phyloP scores from a whole-genome alignment of 257 asterid species.

The Capsicum chinense region DNA sequence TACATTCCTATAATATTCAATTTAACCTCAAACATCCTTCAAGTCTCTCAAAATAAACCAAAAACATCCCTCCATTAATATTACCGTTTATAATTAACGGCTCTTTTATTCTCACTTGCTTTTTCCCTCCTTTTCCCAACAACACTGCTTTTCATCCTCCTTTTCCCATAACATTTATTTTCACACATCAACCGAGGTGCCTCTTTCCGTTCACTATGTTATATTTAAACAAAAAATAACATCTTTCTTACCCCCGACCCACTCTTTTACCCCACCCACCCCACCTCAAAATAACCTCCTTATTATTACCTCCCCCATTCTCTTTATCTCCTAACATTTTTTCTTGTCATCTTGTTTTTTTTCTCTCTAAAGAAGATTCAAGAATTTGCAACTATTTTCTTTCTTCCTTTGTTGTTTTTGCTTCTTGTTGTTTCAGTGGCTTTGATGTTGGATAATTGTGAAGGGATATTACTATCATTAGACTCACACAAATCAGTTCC shows the following conservation, averaged over 20 bases:
- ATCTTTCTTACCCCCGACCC: not conserved
- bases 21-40: too few species aligned
- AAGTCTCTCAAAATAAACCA: too few species aligned
- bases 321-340: not conserved
- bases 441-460: conserved; percentile 74
- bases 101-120: too few species aligned
- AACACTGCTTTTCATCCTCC: too few species aligned
- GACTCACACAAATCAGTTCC: conserved; percentile 89
- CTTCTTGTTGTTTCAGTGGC: conserved; percentile 48
- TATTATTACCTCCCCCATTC: conserved; percentile 33
- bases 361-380: not conserved
- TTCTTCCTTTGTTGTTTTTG: not conserved
- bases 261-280: not conserved
- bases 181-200: conserved; percentile 43
- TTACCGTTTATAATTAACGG: too few species aligned
- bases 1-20: too few species aligned
- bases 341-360: not conserved
- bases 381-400: not conserved
- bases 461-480: conserved; percentile 65
- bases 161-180: too few species aligned
- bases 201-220: not conserved
- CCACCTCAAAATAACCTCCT: conserved; percentile 10
- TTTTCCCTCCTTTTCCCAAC: too few species aligned
- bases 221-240: not conserved
- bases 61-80: too few species aligned